Evolutionary conservation across 2,329 filamentous ascomycete species (phyloP).

Genomic region (Xylaria sp.): DNA sequence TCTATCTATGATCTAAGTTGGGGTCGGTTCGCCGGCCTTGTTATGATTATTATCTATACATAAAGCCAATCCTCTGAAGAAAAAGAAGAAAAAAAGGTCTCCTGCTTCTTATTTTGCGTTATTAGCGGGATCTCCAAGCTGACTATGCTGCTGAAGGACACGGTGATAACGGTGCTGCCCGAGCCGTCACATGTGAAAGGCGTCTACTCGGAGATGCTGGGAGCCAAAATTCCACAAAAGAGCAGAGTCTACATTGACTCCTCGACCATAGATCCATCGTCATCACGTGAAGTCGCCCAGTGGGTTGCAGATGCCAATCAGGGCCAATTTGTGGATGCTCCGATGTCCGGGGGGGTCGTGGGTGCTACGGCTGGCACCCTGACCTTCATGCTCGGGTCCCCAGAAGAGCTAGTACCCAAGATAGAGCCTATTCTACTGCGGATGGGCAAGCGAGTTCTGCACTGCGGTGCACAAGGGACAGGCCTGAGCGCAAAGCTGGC

Average conservation of each 20-base stretch:
- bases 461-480: conserved; percentile 83
- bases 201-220: conserved; percentile 79
- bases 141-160: conserved; percentile 64
- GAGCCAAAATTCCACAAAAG: conserved; percentile 55
- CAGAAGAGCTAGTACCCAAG: conserved; percentile 63
- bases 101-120: conserved; percentile 9
- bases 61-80: conserved; percentile 79
- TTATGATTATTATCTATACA: conserved; percentile 64
- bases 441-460: conserved; percentile 87
- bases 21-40: conserved; percentile 60
- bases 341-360: conserved; percentile 96
- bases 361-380: conserved; percentile 86
- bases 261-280: conserved; percentile 92
- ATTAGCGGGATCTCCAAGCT: conserved; percentile 4
- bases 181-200: conserved; percentile 86
- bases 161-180: conserved; percentile 85
- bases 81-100: conserved; percentile 17
- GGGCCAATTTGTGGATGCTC: conserved; percentile 87
- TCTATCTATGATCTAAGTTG: conserved; percentile 76
- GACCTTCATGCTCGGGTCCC: conserved; percentile 92
- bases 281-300: conserved; percentile 78
- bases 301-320: conserved; percentile 67
- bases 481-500: conserved; percentile 92
- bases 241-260: conserved; percentile 90
- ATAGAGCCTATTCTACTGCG: conserved; percentile 72